Evolutionary conservation across 2,329 filamentous ascomycete species (phyloP), one percentile per base, ranked within the genome.

Genomic region (Fusarium falciforme): DNA sequence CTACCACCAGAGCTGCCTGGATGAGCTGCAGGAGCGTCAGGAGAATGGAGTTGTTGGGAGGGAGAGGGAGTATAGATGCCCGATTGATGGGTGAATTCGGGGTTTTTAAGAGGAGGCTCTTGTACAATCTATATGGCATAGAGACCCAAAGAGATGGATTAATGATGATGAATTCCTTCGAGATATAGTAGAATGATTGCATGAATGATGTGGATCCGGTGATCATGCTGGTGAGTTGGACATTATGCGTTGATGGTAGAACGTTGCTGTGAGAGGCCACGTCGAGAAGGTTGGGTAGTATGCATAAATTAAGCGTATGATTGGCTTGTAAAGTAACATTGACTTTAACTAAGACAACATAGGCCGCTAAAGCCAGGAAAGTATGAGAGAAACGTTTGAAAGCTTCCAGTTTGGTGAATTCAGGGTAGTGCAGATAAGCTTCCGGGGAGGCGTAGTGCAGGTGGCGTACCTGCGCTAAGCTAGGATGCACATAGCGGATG

Each of bases 1-100:
- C 20, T 93, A 92, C 77, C 92, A 94, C 83, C 87, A 91, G 79
- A 85, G 84, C 29, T 95, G 92, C 79, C 84, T 93, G 42, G 93
- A 96, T 79, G 87, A 89, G 68, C 81, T 92, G 74, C 89, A 90
- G 75, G 87, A 86, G 36, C 85, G 88, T 70, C 85, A 86, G 65
- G 87, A 86, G 75, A 83, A 82, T 72, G 86, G 84, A 66, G 88
- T 83, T 69, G 82, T 86, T 9, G 83, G 83, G 36, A 85, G 83
- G 44, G 84, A 87, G 73, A 82, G 83, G 71, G 87, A 85, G 78
- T 90, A 89, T 79, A 85, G 83, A 74, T 90, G 89, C 78, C 89
- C 89, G 11, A 87, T 91, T 78, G 89, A 91, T 77, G 88, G 88
- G 63, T 89, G 80, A 80, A 47, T 22, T 62, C 22, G 42, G 35